phyloP scores from a whole-genome alignment of 805 yeast genomes.

The Saccharomycodes ludwigii region DNA sequence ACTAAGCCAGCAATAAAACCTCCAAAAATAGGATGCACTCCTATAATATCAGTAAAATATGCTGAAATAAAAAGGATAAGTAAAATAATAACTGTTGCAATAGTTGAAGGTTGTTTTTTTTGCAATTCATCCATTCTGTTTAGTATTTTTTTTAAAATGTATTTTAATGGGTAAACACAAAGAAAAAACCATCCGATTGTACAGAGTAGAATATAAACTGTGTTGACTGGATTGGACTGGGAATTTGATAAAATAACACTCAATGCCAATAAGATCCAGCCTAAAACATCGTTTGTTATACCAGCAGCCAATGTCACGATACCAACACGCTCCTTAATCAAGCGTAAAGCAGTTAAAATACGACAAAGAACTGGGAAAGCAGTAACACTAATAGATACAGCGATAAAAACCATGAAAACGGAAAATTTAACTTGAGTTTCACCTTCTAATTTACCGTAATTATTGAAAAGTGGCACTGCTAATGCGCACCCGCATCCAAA shows the following conservation, averaged over 20 bases:
- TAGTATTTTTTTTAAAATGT: slow-evolving; percentile 33
- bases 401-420: slow-evolving; percentile 68
- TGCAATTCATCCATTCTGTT: slow-evolving; percentile 42
- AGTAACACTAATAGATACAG: slow-evolving; percentile 74
- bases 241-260: slow-evolving; percentile 69
- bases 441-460: slow-evolving; percentile 28
- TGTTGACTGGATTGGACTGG: slow-evolving; percentile 45
- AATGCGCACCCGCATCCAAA: slow-evolving; percentile 70
- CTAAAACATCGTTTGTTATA: slow-evolving; percentile 63
- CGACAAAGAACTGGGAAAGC: slow-evolving; percentile 80
- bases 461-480: slow-evolving; percentile 53
- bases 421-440: slow-evolving; percentile 41
- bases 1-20: slow-evolving; percentile 70
- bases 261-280: slow-evolving; percentile 71
- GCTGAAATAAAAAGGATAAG: slow-evolving; percentile 51
- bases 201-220: slow-evolving; percentile 55
- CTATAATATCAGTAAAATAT: slow-evolving; percentile 72
- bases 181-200: slow-evolving; percentile 60
- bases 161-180: slow-evolving; percentile 44
- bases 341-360: slow-evolving; percentile 58
- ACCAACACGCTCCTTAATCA: slow-evolving; percentile 58
- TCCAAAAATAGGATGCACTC: slow-evolving; percentile 80
- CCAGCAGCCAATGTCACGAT: slow-evolving; percentile 72
- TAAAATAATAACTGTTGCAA: slow-evolving; percentile 44
- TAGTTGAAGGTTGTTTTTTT: slow-evolving; percentile 49